A percentile compares a stretch with the other conserved stretches of the same genome.
phyloP scores from a whole-genome alignment of 805 yeast genomes.

The Candida odintsovae region DNA sequence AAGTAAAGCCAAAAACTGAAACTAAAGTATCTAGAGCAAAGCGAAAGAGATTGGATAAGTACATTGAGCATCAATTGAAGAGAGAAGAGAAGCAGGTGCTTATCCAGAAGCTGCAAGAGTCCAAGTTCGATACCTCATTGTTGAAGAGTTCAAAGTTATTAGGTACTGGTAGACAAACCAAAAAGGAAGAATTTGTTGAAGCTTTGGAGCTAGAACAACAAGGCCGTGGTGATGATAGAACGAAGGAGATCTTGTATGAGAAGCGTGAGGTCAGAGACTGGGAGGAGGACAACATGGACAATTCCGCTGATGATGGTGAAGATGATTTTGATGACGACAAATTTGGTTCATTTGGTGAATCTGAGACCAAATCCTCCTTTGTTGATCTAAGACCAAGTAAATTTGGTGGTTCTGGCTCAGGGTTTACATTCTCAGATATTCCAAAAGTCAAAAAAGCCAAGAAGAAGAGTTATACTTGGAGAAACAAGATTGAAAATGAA shows the following conservation, averaged over 20 bases:
- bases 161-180: conserved; percentile 70
- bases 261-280: conserved; percentile 59
- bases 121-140: conserved; percentile 60
- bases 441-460: conserved; percentile 38
- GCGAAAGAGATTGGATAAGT: conserved; percentile 79
- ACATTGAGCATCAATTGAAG: conserved; percentile 83
- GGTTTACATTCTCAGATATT: conserved; percentile 61
- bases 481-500: conserved; percentile 43
- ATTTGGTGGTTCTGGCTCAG: conserved; percentile 56
- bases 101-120: conserved; percentile 61
- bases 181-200: conserved; percentile 63
- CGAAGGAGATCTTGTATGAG: conserved; percentile 62
- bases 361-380: conserved; percentile 36
- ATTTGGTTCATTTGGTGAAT: conserved; percentile 17
- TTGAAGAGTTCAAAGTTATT: conserved; percentile 70
- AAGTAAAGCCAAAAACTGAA: conserved; percentile 55
- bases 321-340: conserved; percentile 21
- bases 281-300: conserved; percentile 36
- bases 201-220: conserved; percentile 67
- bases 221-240: conserved; percentile 62
- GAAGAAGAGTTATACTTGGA: conserved; percentile 72
- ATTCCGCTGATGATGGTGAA: conserved; percentile 12
- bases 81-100: conserved; percentile 81
- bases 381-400: conserved; percentile 66
- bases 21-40: conserved; percentile 66